A percentile compares a stretch with the other conserved stretches of the same genome.
Conservation (phyloP, 495 filamentous ascomycete genomes). For the Neurospora intermedia region DNA sequence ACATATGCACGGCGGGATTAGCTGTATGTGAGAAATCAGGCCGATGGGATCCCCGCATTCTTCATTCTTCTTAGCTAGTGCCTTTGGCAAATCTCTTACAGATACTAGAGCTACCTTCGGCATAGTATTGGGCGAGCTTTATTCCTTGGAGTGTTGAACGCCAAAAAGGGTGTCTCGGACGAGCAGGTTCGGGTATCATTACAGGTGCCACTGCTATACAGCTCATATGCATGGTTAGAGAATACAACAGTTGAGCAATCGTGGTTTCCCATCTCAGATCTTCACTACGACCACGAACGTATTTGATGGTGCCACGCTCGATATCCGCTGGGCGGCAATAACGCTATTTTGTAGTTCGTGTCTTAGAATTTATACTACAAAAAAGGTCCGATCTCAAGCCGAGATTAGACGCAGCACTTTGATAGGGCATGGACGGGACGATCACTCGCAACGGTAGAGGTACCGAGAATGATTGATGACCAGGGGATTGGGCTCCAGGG, state of each 20-base stretch:
- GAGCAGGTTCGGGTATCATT: not conserved
- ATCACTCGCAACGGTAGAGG: not conserved
- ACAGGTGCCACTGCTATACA: not conserved
- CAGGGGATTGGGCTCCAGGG: not conserved
- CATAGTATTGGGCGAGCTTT: not conserved
- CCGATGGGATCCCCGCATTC: too few species aligned
- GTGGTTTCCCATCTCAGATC: not conserved
- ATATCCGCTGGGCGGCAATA: not conserved
- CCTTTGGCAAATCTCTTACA: too few species aligned
- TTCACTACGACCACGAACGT: not conserved
- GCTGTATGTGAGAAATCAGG: too few species aligned
- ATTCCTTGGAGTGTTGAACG: not conserved
- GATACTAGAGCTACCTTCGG: too few species aligned
- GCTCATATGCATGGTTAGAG: not conserved
- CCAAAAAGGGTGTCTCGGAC: not conserved
- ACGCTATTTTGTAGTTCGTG: not conserved
- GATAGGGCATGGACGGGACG: not conserved
- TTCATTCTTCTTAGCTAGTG: too few species aligned
- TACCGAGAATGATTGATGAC: not conserved
- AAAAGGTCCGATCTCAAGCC: not conserved
- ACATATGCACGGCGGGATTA: too few species aligned
- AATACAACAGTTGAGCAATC: not conserved
- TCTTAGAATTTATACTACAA: not conserved
- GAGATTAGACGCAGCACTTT: not conserved
- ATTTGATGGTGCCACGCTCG: not conserved